These are phyloP conservation scores for Tulasnella sp. DNA, from an alignment of 768 basidiomycete species.

Conservation along the genomic window DNA sequence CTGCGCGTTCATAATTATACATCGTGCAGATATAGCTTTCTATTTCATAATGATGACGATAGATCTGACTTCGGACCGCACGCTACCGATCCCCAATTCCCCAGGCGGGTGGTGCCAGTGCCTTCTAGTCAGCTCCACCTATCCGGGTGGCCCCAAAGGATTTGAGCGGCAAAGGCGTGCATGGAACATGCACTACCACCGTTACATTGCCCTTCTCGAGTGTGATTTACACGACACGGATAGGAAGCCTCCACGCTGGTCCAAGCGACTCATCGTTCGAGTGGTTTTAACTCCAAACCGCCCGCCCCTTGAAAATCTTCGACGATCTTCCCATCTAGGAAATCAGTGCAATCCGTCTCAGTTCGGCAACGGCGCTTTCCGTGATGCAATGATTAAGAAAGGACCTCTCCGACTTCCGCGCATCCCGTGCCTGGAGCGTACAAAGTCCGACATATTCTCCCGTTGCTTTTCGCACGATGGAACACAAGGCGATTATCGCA, in stretches of 20 bases:
- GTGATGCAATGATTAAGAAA: not conserved
- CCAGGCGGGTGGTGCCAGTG: not conserved
- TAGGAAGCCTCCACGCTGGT: not conserved
- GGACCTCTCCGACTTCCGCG: slow-evolving; percentile 5
- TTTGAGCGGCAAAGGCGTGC: not conserved
- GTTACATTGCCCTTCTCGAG: not conserved
- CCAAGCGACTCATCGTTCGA: slow-evolving; percentile 1
- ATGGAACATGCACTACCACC: not conserved
- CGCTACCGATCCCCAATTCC: not conserved
- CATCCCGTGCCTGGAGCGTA: not conserved
- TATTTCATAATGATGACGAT: not conserved
- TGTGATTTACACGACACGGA: slow-evolving; percentile 3
- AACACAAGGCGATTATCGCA: slow-evolving; percentile 3
- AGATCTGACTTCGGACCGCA: not conserved
- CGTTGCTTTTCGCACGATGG: not conserved
- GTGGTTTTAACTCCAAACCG: not conserved
- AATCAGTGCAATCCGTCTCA: slow-evolving; percentile 9
- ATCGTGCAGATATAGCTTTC: not conserved
- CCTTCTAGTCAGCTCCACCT: not conserved
- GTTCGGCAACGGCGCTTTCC: slow-evolving; percentile 7
- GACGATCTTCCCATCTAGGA: slow-evolving; percentile 11
- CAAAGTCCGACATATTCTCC: slow-evolving; percentile 11
- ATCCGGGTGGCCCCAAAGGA: not conserved
- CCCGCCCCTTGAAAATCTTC: not conserved
- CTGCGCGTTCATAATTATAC: not conserved